phyloP scores from a whole-genome alignment of 371 early-diverging fungal genomes.

The Mortierella sp. region DNA sequence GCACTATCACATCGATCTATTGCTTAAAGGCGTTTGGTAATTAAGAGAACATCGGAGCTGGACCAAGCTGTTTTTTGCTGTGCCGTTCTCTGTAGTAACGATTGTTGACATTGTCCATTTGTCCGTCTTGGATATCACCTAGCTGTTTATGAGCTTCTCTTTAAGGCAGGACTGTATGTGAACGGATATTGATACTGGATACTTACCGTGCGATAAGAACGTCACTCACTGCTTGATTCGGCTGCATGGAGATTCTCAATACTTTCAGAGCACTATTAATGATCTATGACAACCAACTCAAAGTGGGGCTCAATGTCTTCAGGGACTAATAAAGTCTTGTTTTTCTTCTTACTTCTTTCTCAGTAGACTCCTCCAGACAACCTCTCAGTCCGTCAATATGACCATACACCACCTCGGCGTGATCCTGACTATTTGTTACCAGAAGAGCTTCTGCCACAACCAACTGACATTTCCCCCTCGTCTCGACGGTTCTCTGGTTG shows the following conservation, averaged over 20 bases:
- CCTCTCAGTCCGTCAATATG: constrained; percentile 22
- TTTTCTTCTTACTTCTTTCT: constrained; percentile 7
- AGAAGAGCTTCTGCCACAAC: constrained; percentile 32
- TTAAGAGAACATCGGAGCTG: not conserved
- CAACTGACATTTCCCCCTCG: constrained; percentile 28
- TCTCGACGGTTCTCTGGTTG: constrained; percentile 35
- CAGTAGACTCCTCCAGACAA: constrained; percentile 18
- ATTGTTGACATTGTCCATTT: constrained; percentile 20
- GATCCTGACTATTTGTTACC: constrained; percentile 26
- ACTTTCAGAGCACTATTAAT: constrained; percentile 26
- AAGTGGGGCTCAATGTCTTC: constrained; percentile 4
- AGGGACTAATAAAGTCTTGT: constrained; percentile 10
- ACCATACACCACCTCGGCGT: constrained; percentile 31
- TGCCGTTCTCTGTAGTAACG: constrained; percentile 27
- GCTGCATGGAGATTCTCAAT: constrained; percentile 32
- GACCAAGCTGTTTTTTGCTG: too few relatives aligned
- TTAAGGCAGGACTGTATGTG: constrained; percentile 25
- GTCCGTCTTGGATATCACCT: constrained; percentile 33
- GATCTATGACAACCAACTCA: constrained; percentile 20
- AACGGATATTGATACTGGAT: constrained; percentile 17
- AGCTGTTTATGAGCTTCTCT: constrained; percentile 22
- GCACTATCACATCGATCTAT: constrained; percentile 20
- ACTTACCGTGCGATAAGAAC: constrained; percentile 36
- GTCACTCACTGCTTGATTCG: constrained; percentile 33
- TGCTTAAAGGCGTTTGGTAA: constrained; percentile 34